Conservation (phyloP, 345 rosid genomes). For the Triadica sebifera region DNA sequence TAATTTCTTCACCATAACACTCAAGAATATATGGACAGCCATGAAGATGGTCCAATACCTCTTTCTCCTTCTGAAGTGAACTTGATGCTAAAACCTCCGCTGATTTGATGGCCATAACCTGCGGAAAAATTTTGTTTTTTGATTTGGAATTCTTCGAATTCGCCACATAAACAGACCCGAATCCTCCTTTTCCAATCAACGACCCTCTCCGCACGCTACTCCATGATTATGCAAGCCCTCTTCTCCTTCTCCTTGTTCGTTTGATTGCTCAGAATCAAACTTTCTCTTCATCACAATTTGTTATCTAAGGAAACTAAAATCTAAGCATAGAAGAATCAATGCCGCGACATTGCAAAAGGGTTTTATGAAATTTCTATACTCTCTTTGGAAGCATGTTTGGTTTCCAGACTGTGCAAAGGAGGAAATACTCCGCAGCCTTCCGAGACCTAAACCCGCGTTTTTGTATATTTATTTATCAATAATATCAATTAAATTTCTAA, state of each 20-base stretch:
- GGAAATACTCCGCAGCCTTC: too few relatives aligned
- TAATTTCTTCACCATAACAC: constrained; percentile 51
- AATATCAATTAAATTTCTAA: too few relatives aligned
- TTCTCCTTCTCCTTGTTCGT: background rate
- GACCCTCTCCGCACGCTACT: constrained; percentile 56
- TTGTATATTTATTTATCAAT: too few relatives aligned
- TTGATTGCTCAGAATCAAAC: background rate
- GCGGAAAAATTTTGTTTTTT: constrained; percentile 27
- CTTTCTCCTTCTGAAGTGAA: constrained; percentile 54
- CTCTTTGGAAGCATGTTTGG: too few relatives aligned
- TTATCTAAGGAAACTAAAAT: too few relatives aligned
- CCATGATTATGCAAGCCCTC: constrained; percentile 2
- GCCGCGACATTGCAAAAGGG: background rate
- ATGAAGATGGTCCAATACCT: constrained; percentile 39
- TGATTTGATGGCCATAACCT: constrained; percentile 67
- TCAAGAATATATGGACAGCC: constrained; percentile 45
- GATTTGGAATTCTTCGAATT: constrained; percentile 18
- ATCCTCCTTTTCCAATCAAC: constrained; percentile 61
- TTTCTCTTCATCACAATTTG: constrained; percentile 8
- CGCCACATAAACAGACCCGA: constrained; percentile 59
- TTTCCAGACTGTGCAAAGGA: too few relatives aligned
- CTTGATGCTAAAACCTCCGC: constrained; percentile 31
- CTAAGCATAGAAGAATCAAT: background rate
- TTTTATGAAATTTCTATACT: background rate
- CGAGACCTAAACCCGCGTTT: too few relatives aligned